Percentiles rank a stretch among this genome's conserved stretches.
phyloP scores from a whole-genome alignment of 2,329 filamentous ascomycete species.

The Leptographium wingfieldii region DNA sequence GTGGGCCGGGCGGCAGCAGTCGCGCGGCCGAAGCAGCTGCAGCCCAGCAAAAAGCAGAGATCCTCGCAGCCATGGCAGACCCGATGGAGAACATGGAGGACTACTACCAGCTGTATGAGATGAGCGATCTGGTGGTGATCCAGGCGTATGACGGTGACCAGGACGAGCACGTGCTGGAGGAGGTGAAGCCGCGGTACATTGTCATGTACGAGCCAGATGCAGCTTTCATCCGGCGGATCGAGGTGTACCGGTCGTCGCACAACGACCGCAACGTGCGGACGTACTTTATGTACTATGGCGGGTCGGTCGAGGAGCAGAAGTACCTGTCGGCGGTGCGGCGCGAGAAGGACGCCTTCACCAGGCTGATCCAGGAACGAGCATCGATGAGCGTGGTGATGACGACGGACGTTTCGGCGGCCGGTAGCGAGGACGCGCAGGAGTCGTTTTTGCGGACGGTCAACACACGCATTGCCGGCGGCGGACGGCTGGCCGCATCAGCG shows the following conservation, averaged over 20 bases:
- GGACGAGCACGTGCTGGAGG: constrained; percentile 93
- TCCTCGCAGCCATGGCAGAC: constrained; percentile 47
- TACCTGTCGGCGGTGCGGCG: constrained; percentile 82
- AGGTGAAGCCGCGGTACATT: constrained; percentile 84
- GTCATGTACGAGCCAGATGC: constrained; percentile 98
- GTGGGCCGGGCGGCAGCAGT: constrained; percentile 36
- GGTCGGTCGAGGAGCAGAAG: constrained; percentile 88
- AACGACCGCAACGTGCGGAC: constrained; percentile 78
- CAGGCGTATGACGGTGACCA: constrained; percentile 93
- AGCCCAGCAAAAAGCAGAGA: constrained; percentile 55
- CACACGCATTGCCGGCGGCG: constrained; percentile 89
- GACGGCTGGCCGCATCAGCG: constrained; percentile 68
- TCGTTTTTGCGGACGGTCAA: constrained; percentile 90
- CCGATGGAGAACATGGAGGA: constrained; percentile 84
- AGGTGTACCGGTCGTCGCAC: constrained; percentile 93
- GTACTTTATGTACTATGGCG: constrained; percentile 94
- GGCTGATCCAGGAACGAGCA: constrained; percentile 85
- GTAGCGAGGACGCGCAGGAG: constrained; percentile 71
- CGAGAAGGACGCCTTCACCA: constrained; percentile 94
- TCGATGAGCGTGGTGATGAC: constrained; percentile 85
- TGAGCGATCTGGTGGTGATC: constrained; percentile 75
- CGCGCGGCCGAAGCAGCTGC: constrained; percentile 8
- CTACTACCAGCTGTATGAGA: constrained; percentile 82
- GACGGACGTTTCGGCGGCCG: constrained; percentile 32
- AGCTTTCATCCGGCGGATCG: constrained; percentile 84